Evolutionary conservation across 495 filamentous ascomycete species (phyloP), one percentile per base, ranked within the genome.

Genomic region (Elasticomyces elasticus): DNA sequence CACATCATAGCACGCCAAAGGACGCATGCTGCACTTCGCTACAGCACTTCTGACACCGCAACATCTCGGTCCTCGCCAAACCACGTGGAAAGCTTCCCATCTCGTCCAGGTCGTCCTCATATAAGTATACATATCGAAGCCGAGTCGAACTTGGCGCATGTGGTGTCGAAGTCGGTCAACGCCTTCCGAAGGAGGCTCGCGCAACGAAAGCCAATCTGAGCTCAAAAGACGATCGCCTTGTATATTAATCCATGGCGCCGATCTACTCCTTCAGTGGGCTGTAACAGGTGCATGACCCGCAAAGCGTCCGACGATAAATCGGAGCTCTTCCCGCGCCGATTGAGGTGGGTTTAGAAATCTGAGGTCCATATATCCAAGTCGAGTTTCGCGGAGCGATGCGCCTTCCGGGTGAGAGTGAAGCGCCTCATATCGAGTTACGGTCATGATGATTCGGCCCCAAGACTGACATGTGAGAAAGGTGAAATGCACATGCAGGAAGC

Each of bases 31-130:
- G 24, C 46, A 19, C 27, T 27, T 15, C 7, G n/a, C 43, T 20
- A 24, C 15, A 49, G 30, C 10, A 9, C 30, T 17, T 37, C 26
- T 12, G 11, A 11, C 28, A 27, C 17, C 49, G 49, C 30, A 33
- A 26, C 23, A 12, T 9, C 49, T 38, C 49, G 49, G 49, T 20
- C 31, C 46, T 51, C 49, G 49, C 49, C 33, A 51, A 51, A 51
- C 49, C 49, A 51, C 49, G 49, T 51, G 49, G 27, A 40, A 51
- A 23, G 22, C 20, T 3, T 45, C 42, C 17, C 13, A 12, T 40
- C 35, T 40, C 19, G 35, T 40, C 35, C 35, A 12, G 19, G 35
- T 13, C 35, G 35, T 4, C 12, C 35, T 15, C 19, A 40, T 15
- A 15, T 5, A 12, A 40, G 12, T 13, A 40, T 40, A 40, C 35